Evolutionary conservation across 108 stramenopile species (phyloP).

Genomic region (Cylindrotheca closterium): DNA sequence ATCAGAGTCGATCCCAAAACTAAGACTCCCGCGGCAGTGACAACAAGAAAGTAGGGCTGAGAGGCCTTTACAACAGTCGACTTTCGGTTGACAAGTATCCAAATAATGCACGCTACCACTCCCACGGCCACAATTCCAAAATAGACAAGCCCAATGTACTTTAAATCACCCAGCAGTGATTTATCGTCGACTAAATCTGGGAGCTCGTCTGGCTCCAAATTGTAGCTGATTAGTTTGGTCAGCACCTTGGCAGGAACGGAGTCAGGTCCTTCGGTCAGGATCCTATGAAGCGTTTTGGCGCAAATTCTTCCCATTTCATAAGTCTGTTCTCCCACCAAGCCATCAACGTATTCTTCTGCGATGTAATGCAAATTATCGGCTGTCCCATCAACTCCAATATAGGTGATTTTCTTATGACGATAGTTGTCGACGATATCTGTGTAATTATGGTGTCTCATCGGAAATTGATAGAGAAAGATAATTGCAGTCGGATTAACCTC

Average conservation of each 20-base stretch:
- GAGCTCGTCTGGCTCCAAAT: constrained; percentile 25
- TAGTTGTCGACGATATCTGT: constrained; percentile 12
- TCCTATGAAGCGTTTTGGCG: constrained; percentile 5
- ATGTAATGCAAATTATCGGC: constrained; percentile 10
- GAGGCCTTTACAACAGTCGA: constrained; percentile 33
- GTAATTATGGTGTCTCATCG: constrained; percentile 18
- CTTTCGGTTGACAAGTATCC: constrained; percentile 25
- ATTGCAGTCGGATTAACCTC: neutral
- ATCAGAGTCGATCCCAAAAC: constrained; percentile 28
- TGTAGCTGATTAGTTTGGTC: constrained; percentile 15
- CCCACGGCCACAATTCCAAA: constrained; percentile 1
- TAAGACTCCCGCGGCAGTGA: constrained; percentile 27
- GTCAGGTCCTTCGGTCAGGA: neutral
- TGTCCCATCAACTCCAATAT: constrained; percentile 25
- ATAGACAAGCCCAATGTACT: constrained; percentile 12
- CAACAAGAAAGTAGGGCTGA: constrained; percentile 47
- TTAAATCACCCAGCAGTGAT: constrained; percentile 26
- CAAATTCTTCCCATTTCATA: constrained; percentile 29
- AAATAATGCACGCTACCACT: constrained; percentile 6
- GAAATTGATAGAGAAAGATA: constrained; percentile 5
- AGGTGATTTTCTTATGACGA: constrained; percentile 11
- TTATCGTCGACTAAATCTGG: constrained; percentile 13
- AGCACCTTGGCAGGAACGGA: neutral
- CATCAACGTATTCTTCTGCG: constrained; percentile 22
- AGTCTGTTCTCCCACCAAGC: constrained; percentile 45